Evolutionary conservation across 2,329 filamentous ascomycete species (phyloP).

Genomic region (Gnomoniopsis sp.): DNA sequence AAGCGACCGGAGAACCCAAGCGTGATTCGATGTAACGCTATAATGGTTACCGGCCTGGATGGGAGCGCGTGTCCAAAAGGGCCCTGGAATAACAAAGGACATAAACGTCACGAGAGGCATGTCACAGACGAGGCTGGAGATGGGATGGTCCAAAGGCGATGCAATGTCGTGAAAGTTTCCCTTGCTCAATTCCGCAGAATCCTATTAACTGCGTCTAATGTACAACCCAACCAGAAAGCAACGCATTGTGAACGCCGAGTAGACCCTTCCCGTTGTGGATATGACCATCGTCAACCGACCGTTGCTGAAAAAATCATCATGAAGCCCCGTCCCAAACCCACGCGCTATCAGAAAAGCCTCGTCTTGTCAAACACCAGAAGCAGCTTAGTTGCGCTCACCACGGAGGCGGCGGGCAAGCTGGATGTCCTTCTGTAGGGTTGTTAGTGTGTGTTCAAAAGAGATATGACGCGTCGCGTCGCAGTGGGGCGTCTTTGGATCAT

Average conservation of each 20-base stretch:
- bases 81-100: too few relatives aligned
- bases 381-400: slow-evolving; percentile 79
- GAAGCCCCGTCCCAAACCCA: slow-evolving; percentile 32
- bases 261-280: slow-evolving; percentile 35
- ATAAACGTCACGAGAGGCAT: too few relatives aligned
- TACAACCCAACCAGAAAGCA: slow-evolving; percentile 38
- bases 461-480: background rate
- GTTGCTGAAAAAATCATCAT: slow-evolving; percentile 39
- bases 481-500: background rate
- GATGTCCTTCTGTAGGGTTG: slow-evolving; percentile 72
- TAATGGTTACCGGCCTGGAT: too few relatives aligned
- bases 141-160: too few relatives aligned
- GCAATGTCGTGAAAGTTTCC: slow-evolving; percentile 22
- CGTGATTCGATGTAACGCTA: too few relatives aligned
- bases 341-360: slow-evolving; percentile 20
- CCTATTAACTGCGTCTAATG: slow-evolving; percentile 35
- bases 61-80: too few relatives aligned
- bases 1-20: too few relatives aligned
- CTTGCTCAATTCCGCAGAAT: slow-evolving; percentile 23
- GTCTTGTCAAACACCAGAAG: slow-evolving; percentile 17
- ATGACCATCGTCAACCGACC: slow-evolving; percentile 35
- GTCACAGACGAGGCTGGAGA: too few relatives aligned
- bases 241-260: slow-evolving; percentile 39
- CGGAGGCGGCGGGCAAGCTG: slow-evolving; percentile 94
- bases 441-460: slow-evolving; percentile 27